phyloP scores from a whole-genome alignment of 371 early-diverging fungal species.

The Coemansia sp. region DNA sequence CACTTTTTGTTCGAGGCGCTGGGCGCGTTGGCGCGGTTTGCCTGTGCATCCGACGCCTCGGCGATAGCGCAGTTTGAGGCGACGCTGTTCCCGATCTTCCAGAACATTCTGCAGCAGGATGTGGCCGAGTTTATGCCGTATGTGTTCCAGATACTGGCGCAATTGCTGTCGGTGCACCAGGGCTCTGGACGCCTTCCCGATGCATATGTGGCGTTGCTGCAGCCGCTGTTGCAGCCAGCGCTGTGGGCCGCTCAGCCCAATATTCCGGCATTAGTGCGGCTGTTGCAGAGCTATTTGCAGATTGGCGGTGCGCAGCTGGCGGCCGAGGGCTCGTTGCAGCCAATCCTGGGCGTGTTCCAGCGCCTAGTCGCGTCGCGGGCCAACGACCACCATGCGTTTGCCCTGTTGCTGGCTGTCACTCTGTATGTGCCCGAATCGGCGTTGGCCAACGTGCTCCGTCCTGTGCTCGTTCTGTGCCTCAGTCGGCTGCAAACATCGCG shows the following conservation, averaged over 20 bases:
- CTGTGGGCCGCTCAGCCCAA: constrained; percentile 90
- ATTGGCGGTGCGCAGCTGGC: constrained; percentile 66
- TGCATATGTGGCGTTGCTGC: constrained; percentile 70
- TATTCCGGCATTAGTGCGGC: constrained; percentile 87
- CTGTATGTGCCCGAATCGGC: constrained; percentile 24
- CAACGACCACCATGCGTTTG: constrained; percentile 85
- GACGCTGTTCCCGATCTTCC: constrained; percentile 64
- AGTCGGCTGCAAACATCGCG: constrained; percentile 73
- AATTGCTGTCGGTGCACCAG: constrained; percentile 77
- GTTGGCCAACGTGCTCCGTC: constrained; percentile 69
- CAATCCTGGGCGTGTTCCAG: constrained; percentile 92
- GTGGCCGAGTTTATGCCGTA: constrained; percentile 91
- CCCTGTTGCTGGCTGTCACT: constrained; percentile 68
- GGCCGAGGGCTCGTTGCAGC: constrained; percentile 66
- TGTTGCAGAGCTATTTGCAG: constrained; percentile 81
- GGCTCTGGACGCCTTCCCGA: constrained; percentile 63
- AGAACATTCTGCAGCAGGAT: constrained; percentile 60
- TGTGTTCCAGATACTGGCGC: constrained; percentile 92
- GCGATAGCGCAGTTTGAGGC: constrained; percentile 79
- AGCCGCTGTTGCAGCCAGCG: constrained; percentile 76
- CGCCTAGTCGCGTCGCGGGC: constrained; percentile 82
- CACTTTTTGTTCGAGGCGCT: constrained; percentile 95
- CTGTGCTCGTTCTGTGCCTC: constrained; percentile 74
- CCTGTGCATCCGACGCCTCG: constrained; percentile 56
- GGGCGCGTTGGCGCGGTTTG: constrained; percentile 77